Conservation (phyloP, 768 basidiomycete species). For the Auricularia sp. region DNA sequence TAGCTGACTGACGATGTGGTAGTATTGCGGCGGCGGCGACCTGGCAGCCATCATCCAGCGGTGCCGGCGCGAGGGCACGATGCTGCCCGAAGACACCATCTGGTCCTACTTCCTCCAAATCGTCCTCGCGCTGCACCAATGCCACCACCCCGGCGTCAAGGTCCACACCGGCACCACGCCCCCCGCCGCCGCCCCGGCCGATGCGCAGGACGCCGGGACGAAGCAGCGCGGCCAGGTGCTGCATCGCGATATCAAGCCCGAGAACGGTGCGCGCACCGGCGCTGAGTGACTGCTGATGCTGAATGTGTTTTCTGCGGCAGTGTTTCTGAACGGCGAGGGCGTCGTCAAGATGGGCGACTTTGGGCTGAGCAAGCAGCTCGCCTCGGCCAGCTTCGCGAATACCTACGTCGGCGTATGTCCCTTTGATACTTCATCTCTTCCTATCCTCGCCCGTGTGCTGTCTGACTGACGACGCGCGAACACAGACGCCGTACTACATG, state of each 20-base stretch:
- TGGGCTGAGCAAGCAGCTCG: slow-evolving; percentile 86
- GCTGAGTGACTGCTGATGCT: too few relatives aligned
- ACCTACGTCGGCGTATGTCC: slow-evolving; percentile 89
- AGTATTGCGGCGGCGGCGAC: slow-evolving; percentile 94
- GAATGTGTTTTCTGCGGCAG: slow-evolving; percentile 27
- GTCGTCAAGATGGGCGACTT: slow-evolving; percentile 96
- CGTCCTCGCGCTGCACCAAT: slow-evolving; percentile 78
- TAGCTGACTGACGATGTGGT: neutral
- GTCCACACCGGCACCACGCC: slow-evolving; percentile 16
- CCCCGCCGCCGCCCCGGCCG: neutral
- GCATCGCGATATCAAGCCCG: slow-evolving; percentile 94
- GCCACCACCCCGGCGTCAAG: slow-evolving; percentile 70
- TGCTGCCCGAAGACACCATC: slow-evolving; percentile 83
- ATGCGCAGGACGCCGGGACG: neutral
- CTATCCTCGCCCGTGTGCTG: neutral
- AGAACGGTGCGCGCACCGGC: slow-evolving; percentile 59
- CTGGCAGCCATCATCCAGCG: slow-evolving; percentile 81
- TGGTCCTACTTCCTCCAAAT: slow-evolving; percentile 97
- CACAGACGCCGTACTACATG: slow-evolving; percentile 99
- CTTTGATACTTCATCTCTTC: neutral
- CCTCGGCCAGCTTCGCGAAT: slow-evolving; percentile 80
- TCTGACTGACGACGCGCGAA: neutral
- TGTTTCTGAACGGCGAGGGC: slow-evolving; percentile 79
- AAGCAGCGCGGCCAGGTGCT: slow-evolving; percentile 45
- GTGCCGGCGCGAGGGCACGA: slow-evolving; percentile 53